Evolutionary conservation across 495 filamentous ascomycete genomes (phyloP).

Genomic region (Parachaetomium inaequale): DNA sequence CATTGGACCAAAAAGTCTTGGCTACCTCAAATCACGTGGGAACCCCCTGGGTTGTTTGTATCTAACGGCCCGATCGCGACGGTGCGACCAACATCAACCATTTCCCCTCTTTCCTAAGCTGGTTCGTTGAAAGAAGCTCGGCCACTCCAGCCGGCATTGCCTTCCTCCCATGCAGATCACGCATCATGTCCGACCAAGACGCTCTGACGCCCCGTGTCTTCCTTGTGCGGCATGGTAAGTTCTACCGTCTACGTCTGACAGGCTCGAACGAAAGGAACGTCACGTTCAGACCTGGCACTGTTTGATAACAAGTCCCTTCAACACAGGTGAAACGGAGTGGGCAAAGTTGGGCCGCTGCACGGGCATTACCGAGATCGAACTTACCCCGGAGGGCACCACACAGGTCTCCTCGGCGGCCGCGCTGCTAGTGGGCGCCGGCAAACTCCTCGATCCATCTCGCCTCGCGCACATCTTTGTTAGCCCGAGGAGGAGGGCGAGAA

Average conservation of each 20-base stretch:
- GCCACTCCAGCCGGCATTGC: too few relatives aligned
- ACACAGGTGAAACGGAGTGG: not conserved
- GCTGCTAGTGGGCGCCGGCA: not conserved
- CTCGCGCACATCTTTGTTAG: conserved; percentile 1
- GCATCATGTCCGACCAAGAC: conserved; percentile 1
- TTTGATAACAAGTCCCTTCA: not conserved
- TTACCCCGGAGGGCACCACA: not conserved
- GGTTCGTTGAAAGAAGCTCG: too few relatives aligned
- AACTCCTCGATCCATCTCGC: conserved; percentile 1
- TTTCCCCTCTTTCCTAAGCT: too few relatives aligned
- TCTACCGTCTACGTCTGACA: not conserved
- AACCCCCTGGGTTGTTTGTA: too few relatives aligned
- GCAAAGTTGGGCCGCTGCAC: not conserved
- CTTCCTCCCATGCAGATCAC: not conserved
- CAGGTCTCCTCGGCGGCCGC: not conserved
- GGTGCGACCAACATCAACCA: too few relatives aligned
- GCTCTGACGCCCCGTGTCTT: not conserved
- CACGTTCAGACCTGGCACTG: not conserved
- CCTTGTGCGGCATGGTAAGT: conserved; percentile 3
- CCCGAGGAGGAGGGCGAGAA: not conserved
- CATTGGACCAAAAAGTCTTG: too few relatives aligned
- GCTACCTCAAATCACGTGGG: too few relatives aligned
- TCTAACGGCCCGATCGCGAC: too few relatives aligned
- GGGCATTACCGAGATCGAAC: not conserved
- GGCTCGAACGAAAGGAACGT: not conserved